Evolutionary conservation across 371 early-diverging fungal species (phyloP).

Genomic region (Parasitella parasitica): DNA sequence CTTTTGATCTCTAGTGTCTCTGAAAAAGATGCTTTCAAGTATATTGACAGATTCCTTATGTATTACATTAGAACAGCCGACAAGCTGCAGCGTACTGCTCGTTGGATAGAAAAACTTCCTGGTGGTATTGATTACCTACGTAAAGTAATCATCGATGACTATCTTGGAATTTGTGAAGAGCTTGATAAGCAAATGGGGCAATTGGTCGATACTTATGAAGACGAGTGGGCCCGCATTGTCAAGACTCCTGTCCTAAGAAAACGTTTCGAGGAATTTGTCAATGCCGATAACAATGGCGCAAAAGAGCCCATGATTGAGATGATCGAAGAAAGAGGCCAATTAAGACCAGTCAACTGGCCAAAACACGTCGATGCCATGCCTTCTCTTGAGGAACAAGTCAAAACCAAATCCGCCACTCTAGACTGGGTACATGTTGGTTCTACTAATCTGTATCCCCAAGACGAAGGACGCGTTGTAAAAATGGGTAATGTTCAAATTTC

Average conservation of each 20-base stretch:
- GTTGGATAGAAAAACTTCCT: slow-evolving; percentile 69
- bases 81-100: slow-evolving; percentile 61
- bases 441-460: slow-evolving; percentile 41
- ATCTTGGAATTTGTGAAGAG: slow-evolving; percentile 60
- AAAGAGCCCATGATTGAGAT: slow-evolving; percentile 52
- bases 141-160: slow-evolving; percentile 61
- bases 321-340: slow-evolving; percentile 62
- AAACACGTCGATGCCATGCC: slow-evolving; percentile 1
- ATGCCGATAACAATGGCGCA: slow-evolving; percentile 32
- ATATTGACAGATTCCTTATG: slow-evolving; percentile 70
- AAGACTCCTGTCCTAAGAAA: slow-evolving; percentile 52
- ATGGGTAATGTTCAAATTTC: slow-evolving; percentile 65
- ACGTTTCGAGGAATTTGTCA: slow-evolving; percentile 63
- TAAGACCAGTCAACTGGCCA: slow-evolving; percentile 67
- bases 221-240: slow-evolving; percentile 68
- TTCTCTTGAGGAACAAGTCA: slow-evolving; percentile 31
- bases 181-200: slow-evolving; percentile 63
- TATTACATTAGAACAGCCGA: slow-evolving; percentile 72
- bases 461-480: slow-evolving; percentile 54
- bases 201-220: slow-evolving; percentile 55
- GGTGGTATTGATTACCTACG: slow-evolving; percentile 67
- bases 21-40: slow-evolving; percentile 53
- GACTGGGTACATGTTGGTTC: slow-evolving; percentile 33
- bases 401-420: slow-evolving; percentile 9
- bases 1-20: slow-evolving; percentile 55